Evolutionary conservation across 129 eudicot species (phyloP), one percentile per base, ranked within the genome.

Genomic region (Arctium lappa): DNA sequence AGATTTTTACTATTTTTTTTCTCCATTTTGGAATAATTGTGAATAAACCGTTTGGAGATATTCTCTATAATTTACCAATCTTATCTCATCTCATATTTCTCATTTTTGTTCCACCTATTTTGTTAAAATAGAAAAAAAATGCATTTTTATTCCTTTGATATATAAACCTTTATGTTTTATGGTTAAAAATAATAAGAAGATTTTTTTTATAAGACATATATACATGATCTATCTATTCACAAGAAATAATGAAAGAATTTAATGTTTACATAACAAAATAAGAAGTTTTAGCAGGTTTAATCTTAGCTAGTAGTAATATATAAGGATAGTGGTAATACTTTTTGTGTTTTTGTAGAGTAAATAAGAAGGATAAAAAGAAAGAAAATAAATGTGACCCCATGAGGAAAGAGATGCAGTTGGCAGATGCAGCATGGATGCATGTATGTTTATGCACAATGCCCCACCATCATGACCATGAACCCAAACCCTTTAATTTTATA

Each of bases 371-470:
- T 79, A 22, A 79, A 79, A 63, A 37, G 73, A 65, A 70, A 69
- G 77, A 69, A 79, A 46, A 79, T 79, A 70, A 79, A 44, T 79
- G 83, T 79, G 76, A 10, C 76, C 76, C 75, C 74, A 63, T 69
- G 82, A 79, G 34, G 27, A 48, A 69, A 42, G 68, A 29, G 68
- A 66, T 68, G 75, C 68, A 68, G 82, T 46, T 69, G 76, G 83
- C 80, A 77, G 75, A 68, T 9, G 81, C 37, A 78, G 56, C 81
- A 79, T 79, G 82, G 81, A 78, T 37, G 74, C 82, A 79, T 79
- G 63, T 39, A 79, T 69, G 75, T 42, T 79, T 48, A 68, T 79
- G 82, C 42, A 39, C n/a, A 69, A 40, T 69, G 30, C 66, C 75
- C 82, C 75, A 79, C 82, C 82, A 79, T 66, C 39, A 78, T 79